Conservation (phyloP, 2,329 filamentous ascomycete species). For the Pochonia chlamydosporia region DNA sequence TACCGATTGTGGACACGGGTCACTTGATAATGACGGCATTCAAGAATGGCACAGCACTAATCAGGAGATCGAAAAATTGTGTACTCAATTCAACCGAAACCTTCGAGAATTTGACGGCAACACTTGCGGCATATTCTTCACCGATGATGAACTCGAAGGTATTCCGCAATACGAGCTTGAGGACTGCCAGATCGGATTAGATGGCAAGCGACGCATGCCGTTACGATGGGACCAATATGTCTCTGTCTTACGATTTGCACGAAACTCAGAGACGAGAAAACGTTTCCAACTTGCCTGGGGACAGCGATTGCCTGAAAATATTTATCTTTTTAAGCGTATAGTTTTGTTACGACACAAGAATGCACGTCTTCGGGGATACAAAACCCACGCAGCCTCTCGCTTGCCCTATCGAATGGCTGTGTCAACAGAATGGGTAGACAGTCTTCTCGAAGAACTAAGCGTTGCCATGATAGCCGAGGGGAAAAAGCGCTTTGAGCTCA, state of each 20-base stretch:
- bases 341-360: background rate
- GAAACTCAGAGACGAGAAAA: background rate
- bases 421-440: background rate
- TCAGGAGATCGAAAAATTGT: slow-evolving; percentile 33
- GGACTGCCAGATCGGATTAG: background rate
- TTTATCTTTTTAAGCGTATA: background rate
- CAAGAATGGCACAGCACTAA: background rate
- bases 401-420: background rate
- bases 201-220: background rate
- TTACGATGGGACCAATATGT: background rate
- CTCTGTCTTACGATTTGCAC: background rate
- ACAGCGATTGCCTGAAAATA: background rate
- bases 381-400: background rate
- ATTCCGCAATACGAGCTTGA: slow-evolving; percentile 7
- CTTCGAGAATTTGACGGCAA: too few relatives aligned
- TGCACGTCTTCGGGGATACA: background rate
- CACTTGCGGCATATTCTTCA: too few relatives aligned
- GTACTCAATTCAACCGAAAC: slow-evolving; percentile 49
- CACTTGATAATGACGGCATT: background rate
- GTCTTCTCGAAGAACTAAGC: background rate
- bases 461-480: background rate
- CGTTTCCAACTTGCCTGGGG: background rate
- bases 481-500: background rate
- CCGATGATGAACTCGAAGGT: slow-evolving; percentile 44
- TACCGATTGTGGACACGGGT: background rate